Evolutionary conservation across 164 flowering plant genomes (phyloP), one percentile per base, ranked within the genome.

Genomic region (Saururus chinensis): DNA sequence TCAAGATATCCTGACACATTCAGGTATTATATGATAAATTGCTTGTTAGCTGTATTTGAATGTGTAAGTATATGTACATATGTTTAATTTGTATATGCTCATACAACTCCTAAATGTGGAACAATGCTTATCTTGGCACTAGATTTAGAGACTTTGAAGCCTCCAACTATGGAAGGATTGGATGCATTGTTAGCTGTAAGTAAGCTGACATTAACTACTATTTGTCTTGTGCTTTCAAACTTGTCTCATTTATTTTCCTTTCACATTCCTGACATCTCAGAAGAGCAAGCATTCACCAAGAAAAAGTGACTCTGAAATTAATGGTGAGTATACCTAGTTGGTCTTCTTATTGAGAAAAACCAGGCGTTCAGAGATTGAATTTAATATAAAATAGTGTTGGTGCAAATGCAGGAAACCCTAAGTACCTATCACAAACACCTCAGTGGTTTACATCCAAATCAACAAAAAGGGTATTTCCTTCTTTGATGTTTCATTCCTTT

Each of bases 381-480:
- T 37, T 30, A 57, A 64, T 42, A 4, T 14, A 10, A 40, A 45
- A 52, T 64, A 6, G 37, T 30, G 37, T 30, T 64, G 20, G 9
- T 37, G n/a, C 10, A 49, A 19, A 7, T 71, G 69, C 83, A 89
- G 96, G 78, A 62, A 70, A 60, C 70, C 40, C 88, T 35, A 70
- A 58, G 37, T 59, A 60, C 40, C 82, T 79, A 51, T 59, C 85
- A 26, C 73, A 70, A 59, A 61, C 96, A 56, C 79, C 88, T 57
- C 63, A 64, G 60, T 90, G 99, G 99, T 93, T 90, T 77, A 66
- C 83, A 54, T 76, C 97, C 35, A 89, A 81, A 62, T 87, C 96
- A 49, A 57, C 78, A 49, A 89, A 86, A 68, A 93, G 87, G 89
- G 98, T 85, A 72, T 20, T 20, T 57, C n/a, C 41, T 56, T 6